Evolutionary conservation across 345 rosid genomes (phyloP).

Genomic region (Syzygium aqueum): DNA sequence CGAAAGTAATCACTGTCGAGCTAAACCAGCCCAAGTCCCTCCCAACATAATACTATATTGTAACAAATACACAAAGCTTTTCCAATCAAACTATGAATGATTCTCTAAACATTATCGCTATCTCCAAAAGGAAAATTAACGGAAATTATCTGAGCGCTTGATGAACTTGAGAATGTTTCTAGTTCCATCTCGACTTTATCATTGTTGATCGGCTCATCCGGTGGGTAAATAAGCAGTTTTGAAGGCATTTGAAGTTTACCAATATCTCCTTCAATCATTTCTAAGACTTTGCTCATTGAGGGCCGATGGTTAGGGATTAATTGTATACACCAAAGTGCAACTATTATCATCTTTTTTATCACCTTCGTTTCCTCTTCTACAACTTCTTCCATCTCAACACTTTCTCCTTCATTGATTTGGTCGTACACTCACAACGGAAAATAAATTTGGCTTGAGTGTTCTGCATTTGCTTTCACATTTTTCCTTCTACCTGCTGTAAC

Average conservation of each 20-base stretch:
- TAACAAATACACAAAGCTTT: not conserved
- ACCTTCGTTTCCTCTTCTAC: not conserved
- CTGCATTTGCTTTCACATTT: not conserved
- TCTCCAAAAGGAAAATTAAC: not conserved
- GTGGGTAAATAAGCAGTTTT: not conserved
- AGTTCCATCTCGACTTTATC: accelerated
- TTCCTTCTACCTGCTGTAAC: not conserved
- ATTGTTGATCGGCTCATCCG: accelerated
- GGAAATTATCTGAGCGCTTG: accelerated
- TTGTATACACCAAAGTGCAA: not conserved
- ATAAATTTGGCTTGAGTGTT: not conserved
- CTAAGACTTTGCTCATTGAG: not conserved
- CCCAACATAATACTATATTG: not conserved
- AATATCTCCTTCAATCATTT: not conserved
- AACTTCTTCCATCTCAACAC: not conserved
- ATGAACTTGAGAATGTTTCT: not conserved
- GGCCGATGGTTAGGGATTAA: not conserved
- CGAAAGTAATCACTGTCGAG: not conserved
- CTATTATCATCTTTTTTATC: not conserved
- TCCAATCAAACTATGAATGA: not conserved
- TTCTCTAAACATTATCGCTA: not conserved
- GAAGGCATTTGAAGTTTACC: not conserved
- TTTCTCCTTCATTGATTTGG: not conserved
- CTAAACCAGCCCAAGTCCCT: not conserved
- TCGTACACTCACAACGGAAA: not conserved